Evolutionary conservation across 768 basidiomycete genomes (phyloP), one percentile per base, ranked within the genome.

Genomic region (Podaxis sp.): DNA sequence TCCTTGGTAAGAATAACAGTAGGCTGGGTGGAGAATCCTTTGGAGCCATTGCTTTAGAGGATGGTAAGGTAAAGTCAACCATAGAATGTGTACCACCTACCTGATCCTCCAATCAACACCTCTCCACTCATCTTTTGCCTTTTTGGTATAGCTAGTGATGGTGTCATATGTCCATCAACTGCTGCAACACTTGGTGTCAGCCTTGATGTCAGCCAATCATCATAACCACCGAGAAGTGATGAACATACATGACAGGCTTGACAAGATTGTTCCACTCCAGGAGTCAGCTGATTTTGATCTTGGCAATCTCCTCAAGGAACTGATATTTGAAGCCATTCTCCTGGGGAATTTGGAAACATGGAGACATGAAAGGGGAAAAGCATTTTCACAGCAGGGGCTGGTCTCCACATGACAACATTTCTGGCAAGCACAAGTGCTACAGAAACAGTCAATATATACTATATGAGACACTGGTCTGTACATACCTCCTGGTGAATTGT

Each of bases 351-450:
- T 77, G n/a, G 97, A 86, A 17, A 99, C 92, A 75, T 98, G 99
- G 33, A 93, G 72, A 56, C 97, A 82, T 2, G 95, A 96, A 36
- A 96, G 26, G 84, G 0, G 97, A 97, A 12, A 94, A 96, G 75
- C 97, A 99, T 76, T 40, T 17, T 93, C 30, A 96, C 95, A 26
- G 88, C 89, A 7, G 97, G 97, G 0, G 96, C 95, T 4, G 96
- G 97, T 73, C 99, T 99, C 97, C 97, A 99, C 63, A 99, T 79
- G 59, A 90, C 85, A 58, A 94, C 93, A 73, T 99, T 99, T 52
- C 97, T 96, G 36, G 96, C 91, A 65, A 99, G 80, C 1, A 94
- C 96, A 38, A 97, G 97, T 30, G 86, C 94, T 86, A 69, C 26
- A 65, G 44, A 26, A 22, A 44, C 40, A 49, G 40, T 44, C 8